Base-by-base conservation (phyloP, 768 basidiomycete genomes). In the Collybiopsis luxurians region DNA sequence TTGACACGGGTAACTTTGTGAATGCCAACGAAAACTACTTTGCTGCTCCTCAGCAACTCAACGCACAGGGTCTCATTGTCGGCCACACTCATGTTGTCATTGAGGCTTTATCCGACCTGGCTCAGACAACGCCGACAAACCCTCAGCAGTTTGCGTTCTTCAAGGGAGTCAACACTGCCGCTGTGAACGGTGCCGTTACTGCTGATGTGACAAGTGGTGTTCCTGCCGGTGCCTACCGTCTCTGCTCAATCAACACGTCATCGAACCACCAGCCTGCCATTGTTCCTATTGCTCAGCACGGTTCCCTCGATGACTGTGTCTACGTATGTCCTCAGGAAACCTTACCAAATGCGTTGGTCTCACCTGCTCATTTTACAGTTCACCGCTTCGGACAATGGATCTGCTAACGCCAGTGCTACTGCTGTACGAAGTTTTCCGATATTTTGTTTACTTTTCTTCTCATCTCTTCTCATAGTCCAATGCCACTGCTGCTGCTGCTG, bases 71-170 rank as follows among this genome's bases (percentile, higher is more conserved):
- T 6, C 69, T 75, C 53, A 79, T 87, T 64, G 69, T 78, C 55
- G 84, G 81, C 1, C 80, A 83, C 69, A 81, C 79, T 3, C 85
- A 87, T 65, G 71, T 85, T 61, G 82, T 83, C 59, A 71, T 85
- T 54, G 80, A 87, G 69, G 44, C 58, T 38, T 68, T 86, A 55
- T 68, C 67, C 23, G 64, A 79, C 34, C 69, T 79, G 24, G 67
- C 68, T 31, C 72, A 76, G 63, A 82, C 81, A 26, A 70, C 68
- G 1, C 69, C 79, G 6, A 77, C 75, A 19, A 70, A 86, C 66
- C 79, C 82, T 19, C 74, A 70, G 46, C 70, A 71, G 42, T 86
- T 86, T 61, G 73, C 75, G 1, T 84, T 86, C 69, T 78, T 78
- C 76, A 62, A 63, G 68, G 77, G 78, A 39, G 63, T 84, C 63